Evolutionary conservation across 148 eudicot species (phyloP).

Genomic region (Pouteria glomerata): DNA sequence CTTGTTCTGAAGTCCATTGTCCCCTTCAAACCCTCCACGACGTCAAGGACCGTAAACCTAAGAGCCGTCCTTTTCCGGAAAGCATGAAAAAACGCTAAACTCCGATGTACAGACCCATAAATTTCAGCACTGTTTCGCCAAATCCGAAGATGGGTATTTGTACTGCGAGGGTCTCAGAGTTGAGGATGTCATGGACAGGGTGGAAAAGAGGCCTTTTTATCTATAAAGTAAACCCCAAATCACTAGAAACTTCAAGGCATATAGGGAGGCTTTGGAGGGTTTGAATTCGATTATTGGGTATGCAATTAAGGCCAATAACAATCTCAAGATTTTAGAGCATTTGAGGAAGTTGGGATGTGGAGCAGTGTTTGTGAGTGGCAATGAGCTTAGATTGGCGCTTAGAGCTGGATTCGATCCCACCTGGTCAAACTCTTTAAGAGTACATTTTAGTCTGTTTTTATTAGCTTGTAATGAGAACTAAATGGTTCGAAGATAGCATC

Average conservation of each 20-base stretch:
- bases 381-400: constrained; percentile 83
- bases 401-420: constrained; percentile 84
- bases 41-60: constrained; percentile 19
- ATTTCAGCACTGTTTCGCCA: constrained; percentile 53
- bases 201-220: constrained; percentile 85
- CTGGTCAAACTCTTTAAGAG: constrained; percentile 22
- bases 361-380: constrained; percentile 93
- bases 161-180: constrained; percentile 82
- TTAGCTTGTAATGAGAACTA: neutral
- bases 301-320: constrained; percentile 94
- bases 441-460: neutral
- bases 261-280: constrained; percentile 73
- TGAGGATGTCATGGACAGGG: constrained; percentile 65
- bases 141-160: constrained; percentile 73
- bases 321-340: constrained; percentile 90
- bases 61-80: constrained; percentile 45
- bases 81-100: constrained; percentile 20
- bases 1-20: constrained; percentile 1
- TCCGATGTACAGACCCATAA: neutral
- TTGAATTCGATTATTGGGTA: constrained; percentile 80
- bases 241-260: constrained; percentile 79
- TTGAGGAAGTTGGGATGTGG: constrained; percentile 84
- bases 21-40: constrained; percentile 26
- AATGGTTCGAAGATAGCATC: too few relatives aligned
- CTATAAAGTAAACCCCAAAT: constrained; percentile 87